Evolutionary conservation across 257 asterid genomes (phyloP).

Genomic region (Solanum bukasovii): DNA sequence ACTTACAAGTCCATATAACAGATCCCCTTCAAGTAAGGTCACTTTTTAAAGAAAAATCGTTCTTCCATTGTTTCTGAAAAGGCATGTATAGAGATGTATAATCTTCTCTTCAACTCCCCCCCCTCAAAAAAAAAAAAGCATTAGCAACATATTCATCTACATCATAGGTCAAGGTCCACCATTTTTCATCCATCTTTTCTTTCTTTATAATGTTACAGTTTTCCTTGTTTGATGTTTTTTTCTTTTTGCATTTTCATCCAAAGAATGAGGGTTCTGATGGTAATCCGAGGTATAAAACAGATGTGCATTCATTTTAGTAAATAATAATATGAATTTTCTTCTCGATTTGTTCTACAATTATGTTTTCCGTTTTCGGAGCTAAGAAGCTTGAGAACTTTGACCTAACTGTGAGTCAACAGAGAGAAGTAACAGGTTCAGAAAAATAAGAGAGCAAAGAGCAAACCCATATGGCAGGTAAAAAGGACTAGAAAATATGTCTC

Average conservation of each 20-base stretch:
- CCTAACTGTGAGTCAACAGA: background rate
- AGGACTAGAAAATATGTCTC: background rate
- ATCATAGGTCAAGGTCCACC: too few relatives aligned
- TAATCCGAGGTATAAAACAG: background rate
- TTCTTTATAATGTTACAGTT: background rate
- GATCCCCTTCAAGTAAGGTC: too few relatives aligned
- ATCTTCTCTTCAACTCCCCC: too few relatives aligned
- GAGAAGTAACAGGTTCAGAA: background rate
- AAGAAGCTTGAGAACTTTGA: background rate
- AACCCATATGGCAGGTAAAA: background rate
- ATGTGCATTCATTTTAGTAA: background rate
- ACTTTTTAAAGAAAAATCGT: too few relatives aligned
- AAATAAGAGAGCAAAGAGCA: background rate
- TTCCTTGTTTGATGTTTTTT: background rate
- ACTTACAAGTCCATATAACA: too few relatives aligned
- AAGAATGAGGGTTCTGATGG: background rate
- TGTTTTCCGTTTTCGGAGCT: background rate
- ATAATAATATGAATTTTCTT: background rate
- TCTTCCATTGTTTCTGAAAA: too few relatives aligned
- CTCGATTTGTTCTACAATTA: background rate
- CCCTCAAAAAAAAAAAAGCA: too few relatives aligned
- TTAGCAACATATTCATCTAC: too few relatives aligned
- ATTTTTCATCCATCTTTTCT: too few relatives aligned
- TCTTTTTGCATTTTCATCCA: background rate
- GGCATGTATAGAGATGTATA: too few relatives aligned